phyloP scores from a whole-genome alignment of 192 early-diverging fungal species.

The Entomortierella beljakovae region DNA sequence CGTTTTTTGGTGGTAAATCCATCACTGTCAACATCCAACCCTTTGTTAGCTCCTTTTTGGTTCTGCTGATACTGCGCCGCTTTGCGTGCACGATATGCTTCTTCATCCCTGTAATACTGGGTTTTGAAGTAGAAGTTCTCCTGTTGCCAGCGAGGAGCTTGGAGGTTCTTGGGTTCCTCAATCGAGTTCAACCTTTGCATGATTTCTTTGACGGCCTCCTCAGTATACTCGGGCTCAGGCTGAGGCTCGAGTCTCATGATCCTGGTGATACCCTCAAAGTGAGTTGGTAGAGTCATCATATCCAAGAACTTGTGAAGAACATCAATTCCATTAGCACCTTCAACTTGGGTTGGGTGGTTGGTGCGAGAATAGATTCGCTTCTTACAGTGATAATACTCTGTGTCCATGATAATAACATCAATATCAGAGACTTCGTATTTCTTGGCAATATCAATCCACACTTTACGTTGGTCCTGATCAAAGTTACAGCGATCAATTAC shows the following conservation, averaged over 20 bases:
- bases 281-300: constrained; percentile 56
- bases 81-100: constrained; percentile 53
- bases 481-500: constrained; percentile 86
- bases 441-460: constrained; percentile 75
- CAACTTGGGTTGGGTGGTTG: constrained; percentile 79
- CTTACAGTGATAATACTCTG: constrained; percentile 64
- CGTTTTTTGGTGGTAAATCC: constrained; percentile 51
- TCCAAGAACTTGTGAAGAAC: constrained; percentile 72
- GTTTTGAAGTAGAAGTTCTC: constrained; percentile 54
- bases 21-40: constrained; percentile 34
- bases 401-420: constrained; percentile 78
- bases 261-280: constrained; percentile 60
- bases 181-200: constrained; percentile 36
- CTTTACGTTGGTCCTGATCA: constrained; percentile 77
- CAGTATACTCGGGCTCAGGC: constrained; percentile 45
- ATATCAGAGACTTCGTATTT: constrained; percentile 63
- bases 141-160: constrained; percentile 50
- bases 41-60: constrained; percentile 15
- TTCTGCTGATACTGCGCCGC: constrained; percentile 39
- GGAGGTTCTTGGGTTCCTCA: constrained; percentile 38
- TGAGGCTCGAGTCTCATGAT: constrained; percentile 59
- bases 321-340: constrained; percentile 69
- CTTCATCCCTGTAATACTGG: constrained; percentile 47
- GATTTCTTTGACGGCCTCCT: constrained; percentile 55
- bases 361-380: constrained; percentile 69